phyloP scores from a whole-genome alignment of 169 alveolate species.

The Plasmodium inui region DNA sequence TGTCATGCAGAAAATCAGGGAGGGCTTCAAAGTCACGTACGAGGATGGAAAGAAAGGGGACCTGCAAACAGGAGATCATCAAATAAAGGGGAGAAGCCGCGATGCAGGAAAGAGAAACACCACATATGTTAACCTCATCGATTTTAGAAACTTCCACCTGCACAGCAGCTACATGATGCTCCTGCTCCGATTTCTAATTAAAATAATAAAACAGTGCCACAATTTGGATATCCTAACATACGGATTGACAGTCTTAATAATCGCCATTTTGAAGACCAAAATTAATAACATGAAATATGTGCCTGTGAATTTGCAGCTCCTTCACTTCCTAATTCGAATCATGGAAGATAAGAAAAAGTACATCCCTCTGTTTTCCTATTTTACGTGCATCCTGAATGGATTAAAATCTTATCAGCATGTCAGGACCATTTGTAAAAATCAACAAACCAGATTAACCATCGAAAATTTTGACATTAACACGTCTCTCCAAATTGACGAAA shows the following conservation, averaged over 20 bases:
- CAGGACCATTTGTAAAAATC: slow-evolving; percentile 31
- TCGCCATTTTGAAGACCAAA: slow-evolving; percentile 54
- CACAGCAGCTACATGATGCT: slow-evolving; percentile 49
- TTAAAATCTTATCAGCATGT: slow-evolving; percentile 27
- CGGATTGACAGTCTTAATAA: slow-evolving; percentile 49
- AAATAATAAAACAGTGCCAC: slow-evolving; percentile 18
- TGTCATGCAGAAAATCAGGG: slow-evolving; percentile 58
- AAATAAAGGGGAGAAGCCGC: background rate
- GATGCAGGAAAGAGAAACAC: background rate
- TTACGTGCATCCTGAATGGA: slow-evolving; percentile 48
- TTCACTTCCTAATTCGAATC: slow-evolving; percentile 39
- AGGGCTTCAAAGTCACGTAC: background rate
- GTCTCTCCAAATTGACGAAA: slow-evolving; percentile 40
- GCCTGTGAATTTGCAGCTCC: slow-evolving; percentile 49
- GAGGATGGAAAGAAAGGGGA: background rate
- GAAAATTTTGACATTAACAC: slow-evolving; percentile 57
- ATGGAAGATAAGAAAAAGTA: slow-evolving; percentile 68
- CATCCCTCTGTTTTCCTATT: slow-evolving; percentile 60
- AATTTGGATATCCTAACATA: slow-evolving; percentile 35
- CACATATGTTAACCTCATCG: background rate
- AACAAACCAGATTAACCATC: slow-evolving; percentile 10
- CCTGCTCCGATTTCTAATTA: slow-evolving; percentile 9
- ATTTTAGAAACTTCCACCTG: slow-evolving; percentile 13
- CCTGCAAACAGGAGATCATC: background rate
- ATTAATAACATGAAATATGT: slow-evolving; percentile 55